These are phyloP conservation scores for Mycosarcoma mackinlayi DNA, from an alignment of 1,284 basidiomycete species.

Conservation along the genomic window DNA sequence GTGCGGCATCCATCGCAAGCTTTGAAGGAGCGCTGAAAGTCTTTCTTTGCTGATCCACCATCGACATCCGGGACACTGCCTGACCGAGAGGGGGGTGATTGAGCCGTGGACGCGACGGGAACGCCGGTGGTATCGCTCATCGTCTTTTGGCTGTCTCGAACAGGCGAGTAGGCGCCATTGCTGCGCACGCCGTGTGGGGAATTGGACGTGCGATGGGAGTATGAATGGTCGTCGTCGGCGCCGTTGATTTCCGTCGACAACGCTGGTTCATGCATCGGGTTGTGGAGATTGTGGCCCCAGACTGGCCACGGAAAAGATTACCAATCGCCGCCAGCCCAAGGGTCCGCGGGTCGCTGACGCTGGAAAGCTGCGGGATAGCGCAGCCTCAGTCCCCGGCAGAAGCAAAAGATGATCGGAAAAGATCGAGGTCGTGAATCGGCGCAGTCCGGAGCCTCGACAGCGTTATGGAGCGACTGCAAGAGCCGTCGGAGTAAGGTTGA, in stretches of 20 bases:
- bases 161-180: constrained; percentile 23
- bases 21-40: constrained; percentile 53
- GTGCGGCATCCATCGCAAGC: constrained; percentile 49
- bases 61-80: constrained; percentile 15
- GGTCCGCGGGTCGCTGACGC: too few species aligned
- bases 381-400: not conserved
- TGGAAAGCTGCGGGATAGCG: not conserved
- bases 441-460: constrained; percentile 1
- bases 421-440: constrained; percentile 16
- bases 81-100: constrained; percentile 20
- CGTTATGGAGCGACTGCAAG: not conserved
- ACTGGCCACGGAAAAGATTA: too few species aligned
- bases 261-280: constrained; percentile 4
- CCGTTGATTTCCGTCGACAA: not conserved
- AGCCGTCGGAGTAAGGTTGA: not conserved
- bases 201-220: constrained; percentile 3
- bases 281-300: not conserved
- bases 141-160: constrained; percentile 21
- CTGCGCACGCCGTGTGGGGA: constrained; percentile 8
- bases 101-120: constrained; percentile 2
- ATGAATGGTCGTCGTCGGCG: not conserved
- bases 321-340: too few species aligned
- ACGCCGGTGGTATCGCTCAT: constrained; percentile 26
- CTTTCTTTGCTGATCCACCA: constrained; percentile 28
- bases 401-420: constrained; percentile 1